Evolutionary conservation across 352 stramenopile species (phyloP).

Genomic region (Pythium chondricola): DNA sequence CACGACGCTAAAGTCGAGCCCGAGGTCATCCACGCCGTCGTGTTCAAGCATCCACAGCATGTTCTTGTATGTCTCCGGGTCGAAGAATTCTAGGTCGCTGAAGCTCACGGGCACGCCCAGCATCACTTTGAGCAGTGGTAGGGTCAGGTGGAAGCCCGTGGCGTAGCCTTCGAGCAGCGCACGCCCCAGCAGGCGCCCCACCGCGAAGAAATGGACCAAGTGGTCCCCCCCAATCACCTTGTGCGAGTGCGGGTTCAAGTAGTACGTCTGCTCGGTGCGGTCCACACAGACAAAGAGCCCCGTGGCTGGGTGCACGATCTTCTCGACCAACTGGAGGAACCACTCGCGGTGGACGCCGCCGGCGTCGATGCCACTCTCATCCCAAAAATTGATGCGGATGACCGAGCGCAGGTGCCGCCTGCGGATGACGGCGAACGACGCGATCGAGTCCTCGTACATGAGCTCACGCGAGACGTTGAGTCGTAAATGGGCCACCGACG

Average conservation of each 20-base stretch:
- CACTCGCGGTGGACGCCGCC: slow-evolving; percentile 62
- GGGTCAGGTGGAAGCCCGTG: slow-evolving; percentile 83
- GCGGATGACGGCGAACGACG: slow-evolving; percentile 23
- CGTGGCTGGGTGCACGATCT: slow-evolving; percentile 17
- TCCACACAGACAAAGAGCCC: slow-evolving; percentile 27
- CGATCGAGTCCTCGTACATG: slow-evolving; percentile 29
- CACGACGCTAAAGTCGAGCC: slow-evolving; percentile 53
- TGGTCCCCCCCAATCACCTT: slow-evolving; percentile 24
- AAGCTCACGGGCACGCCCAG: slow-evolving; percentile 88
- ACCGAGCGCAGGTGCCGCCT: slow-evolving; percentile 21
- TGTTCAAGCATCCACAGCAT: slow-evolving; percentile 24
- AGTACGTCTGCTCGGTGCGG: slow-evolving; percentile 26
- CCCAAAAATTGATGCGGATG: slow-evolving; percentile 53
- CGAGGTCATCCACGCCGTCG: slow-evolving; percentile 18
- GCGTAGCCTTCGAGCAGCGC: slow-evolving; percentile 70
- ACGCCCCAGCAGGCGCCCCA: slow-evolving; percentile 22
- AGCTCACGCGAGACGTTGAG: slow-evolving; percentile 22
- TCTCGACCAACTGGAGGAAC: slow-evolving; percentile 43
- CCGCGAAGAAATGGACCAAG: slow-evolving; percentile 22
- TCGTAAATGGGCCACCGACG: slow-evolving; percentile 13
- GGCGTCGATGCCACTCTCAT: slow-evolving; percentile 51
- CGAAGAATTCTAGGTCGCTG: slow-evolving; percentile 76
- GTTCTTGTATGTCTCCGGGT: slow-evolving; percentile 23
- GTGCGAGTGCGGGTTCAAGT: slow-evolving; percentile 26
- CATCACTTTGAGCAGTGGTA: slow-evolving; percentile 92